phyloP scores from a whole-genome alignment of 352 stramenopile species.

The Pythium monospermum region DNA sequence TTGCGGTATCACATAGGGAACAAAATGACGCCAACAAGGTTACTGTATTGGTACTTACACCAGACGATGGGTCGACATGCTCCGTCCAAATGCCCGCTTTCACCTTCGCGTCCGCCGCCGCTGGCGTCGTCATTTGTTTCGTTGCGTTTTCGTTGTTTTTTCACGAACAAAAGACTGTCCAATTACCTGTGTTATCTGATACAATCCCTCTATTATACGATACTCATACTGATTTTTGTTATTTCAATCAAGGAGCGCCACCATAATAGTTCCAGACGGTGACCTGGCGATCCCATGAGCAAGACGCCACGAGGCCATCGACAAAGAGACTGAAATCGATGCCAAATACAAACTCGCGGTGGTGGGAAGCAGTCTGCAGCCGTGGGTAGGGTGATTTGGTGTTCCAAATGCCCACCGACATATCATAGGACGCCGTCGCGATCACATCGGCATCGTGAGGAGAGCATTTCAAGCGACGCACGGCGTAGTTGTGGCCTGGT shows the following conservation, averaged over 20 bases:
- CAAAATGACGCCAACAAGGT: too few relatives aligned
- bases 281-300: slow-evolving; percentile 79
- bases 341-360: slow-evolving; percentile 87
- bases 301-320: slow-evolving; percentile 67
- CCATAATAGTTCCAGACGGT: slow-evolving; percentile 78
- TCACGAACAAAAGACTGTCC: too few relatives aligned
- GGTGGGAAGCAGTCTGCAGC: slow-evolving; percentile 69
- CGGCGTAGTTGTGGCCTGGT: slow-evolving; percentile 74
- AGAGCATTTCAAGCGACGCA: slow-evolving; percentile 83
- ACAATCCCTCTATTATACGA: slow-evolving; percentile 1
- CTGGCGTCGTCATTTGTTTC: slow-evolving; percentile 3
- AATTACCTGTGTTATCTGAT: slow-evolving; percentile 3
- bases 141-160: neutral
- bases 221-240: neutral
- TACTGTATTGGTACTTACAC: slow-evolving; percentile 25
- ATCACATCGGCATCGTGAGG: slow-evolving; percentile 79
- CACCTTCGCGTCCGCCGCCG: slow-evolving; percentile 6
- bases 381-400: slow-evolving; percentile 70
- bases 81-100: slow-evolving; percentile 75
- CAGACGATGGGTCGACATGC: slow-evolving; percentile 50
- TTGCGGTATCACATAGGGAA: too few relatives aligned
- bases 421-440: slow-evolving; percentile 87
- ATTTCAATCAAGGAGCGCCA: slow-evolving; percentile 29
- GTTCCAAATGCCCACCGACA: slow-evolving; percentile 88
- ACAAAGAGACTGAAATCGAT: slow-evolving; percentile 84